These are phyloP conservation scores for Phoma sp. DNA, from an alignment of 2,329 filamentous ascomycete genomes.

Conservation along the genomic window DNA sequence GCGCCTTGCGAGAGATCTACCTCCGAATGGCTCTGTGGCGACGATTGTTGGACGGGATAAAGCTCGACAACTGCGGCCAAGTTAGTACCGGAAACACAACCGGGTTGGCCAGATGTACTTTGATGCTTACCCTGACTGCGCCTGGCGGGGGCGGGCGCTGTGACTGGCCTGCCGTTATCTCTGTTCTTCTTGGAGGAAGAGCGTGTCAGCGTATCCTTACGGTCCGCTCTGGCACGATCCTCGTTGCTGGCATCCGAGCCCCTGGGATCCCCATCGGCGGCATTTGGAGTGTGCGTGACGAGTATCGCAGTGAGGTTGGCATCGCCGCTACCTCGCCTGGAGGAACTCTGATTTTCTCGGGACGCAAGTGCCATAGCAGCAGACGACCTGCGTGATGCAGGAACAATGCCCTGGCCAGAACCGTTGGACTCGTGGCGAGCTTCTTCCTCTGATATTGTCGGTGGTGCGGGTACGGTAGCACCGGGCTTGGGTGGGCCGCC, in stretches of 20 bases:
- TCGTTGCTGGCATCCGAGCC: slow-evolving; percentile 21
- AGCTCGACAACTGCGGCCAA: slow-evolving; percentile 32
- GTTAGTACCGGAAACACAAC: not conserved
- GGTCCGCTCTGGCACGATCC: slow-evolving; percentile 29
- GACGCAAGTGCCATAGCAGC: slow-evolving; percentile 34
- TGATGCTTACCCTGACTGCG: slow-evolving; percentile 43
- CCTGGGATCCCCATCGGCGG: slow-evolving; percentile 31
- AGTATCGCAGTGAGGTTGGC: slow-evolving; percentile 49
- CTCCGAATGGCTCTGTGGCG: slow-evolving; percentile 45
- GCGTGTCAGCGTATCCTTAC: slow-evolving; percentile 41
- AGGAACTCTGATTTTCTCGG: slow-evolving; percentile 43
- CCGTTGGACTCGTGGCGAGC: slow-evolving; percentile 38
- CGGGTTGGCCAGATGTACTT: slow-evolving; percentile 1
- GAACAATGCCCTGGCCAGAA: slow-evolving; percentile 28
- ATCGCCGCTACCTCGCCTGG: slow-evolving; percentile 47
- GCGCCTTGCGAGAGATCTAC: slow-evolving; percentile 39
- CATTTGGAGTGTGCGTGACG: slow-evolving; percentile 46
- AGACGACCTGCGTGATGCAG: slow-evolving; percentile 41
- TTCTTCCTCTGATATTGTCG: slow-evolving; percentile 24
- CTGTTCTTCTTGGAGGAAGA: slow-evolving; percentile 34
- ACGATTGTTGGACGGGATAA: slow-evolving; percentile 38
- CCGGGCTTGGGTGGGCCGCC: slow-evolving; percentile 27
- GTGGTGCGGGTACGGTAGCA: slow-evolving; percentile 14
- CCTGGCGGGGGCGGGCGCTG: slow-evolving; percentile 44
- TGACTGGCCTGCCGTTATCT: slow-evolving; percentile 38